Evolutionary conservation across 139 green algal genomes (phyloP), one percentile per base, ranked within the genome.

Genomic region (Limnomonas spitsbergensis): DNA sequence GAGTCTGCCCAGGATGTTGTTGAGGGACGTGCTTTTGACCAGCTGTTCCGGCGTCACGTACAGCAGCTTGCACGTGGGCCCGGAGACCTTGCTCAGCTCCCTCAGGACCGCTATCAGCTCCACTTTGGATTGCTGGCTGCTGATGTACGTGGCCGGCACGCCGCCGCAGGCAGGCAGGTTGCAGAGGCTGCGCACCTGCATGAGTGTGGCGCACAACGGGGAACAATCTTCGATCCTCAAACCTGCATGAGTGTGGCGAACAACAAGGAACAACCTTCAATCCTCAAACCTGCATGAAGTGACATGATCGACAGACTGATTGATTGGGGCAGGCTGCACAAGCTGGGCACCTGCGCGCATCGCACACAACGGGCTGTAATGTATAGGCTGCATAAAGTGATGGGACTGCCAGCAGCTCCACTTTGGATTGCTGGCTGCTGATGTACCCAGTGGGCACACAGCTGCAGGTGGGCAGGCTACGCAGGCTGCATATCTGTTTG

Each of bases 41-140:
- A 98, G 61, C 84, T 96, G 94, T 83, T 98, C 95, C 2, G 95
- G 95, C 1, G 94, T 97, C 36, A 97, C 82, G 75, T 96, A 98
- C 38, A 98, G 83, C 24, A 98, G 85, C 82, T 94, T 94, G 79
- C 83, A 77, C 26, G 69, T 85, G 27, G 83, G 38, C 61, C 29
- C 80, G 31, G 40, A 37, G 27, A 74, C 42, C 88, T 96, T 94
- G 70, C 75, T 68, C 74, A 96, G 87, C 88, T 95, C 92, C 4
- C 83, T 56, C 42, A 89, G 83, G 42, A 95, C 91, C 2, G 83
- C 82, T 35, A 74, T 7, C 1, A 54, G 34, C 77, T 94, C 90
- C 7, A 39, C 38, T 29, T 71, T 42, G 0, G 67, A 88, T 76
- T 96, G 91, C 80, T 94, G 86, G 1, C 84, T 93, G 80, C 69